Conservation (phyloP, 1,284 basidiomycete genomes). For the Microbotryum intermedium region DNA sequence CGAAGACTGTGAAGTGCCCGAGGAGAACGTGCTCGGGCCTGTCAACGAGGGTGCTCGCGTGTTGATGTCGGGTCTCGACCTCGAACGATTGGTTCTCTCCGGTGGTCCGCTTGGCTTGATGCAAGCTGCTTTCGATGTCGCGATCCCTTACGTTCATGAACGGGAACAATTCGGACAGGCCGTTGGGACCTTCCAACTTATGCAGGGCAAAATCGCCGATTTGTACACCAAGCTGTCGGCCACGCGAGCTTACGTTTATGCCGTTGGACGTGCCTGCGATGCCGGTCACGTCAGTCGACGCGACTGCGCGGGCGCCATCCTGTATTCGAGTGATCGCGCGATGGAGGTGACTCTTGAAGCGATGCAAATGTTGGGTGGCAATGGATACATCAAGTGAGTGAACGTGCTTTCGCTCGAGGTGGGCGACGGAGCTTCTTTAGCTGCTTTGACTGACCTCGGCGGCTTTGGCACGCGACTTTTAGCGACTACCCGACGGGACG, state of each 20-base stretch:
- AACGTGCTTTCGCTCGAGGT: background rate
- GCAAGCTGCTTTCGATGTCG: constrained; percentile 76
- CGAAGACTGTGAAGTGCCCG: constrained; percentile 78
- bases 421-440: background rate
- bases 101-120: constrained; percentile 76
- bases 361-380: constrained; percentile 85
- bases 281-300: constrained; percentile 67
- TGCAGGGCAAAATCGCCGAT: constrained; percentile 76
- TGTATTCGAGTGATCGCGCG: constrained; percentile 81
- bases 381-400: constrained; percentile 72
- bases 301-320: constrained; percentile 83
- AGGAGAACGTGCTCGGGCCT: constrained; percentile 74
- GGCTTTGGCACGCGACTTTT: constrained; percentile 43
- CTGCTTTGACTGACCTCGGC: background rate
- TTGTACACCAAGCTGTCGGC: constrained; percentile 94
- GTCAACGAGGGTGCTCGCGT: constrained; percentile 73
- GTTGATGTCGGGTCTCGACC: constrained; percentile 87
- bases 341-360: constrained; percentile 84
- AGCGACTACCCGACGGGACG: constrained; percentile 75
- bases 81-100: constrained; percentile 82
- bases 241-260: constrained; percentile 82
- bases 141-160: constrained; percentile 80
- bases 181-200: constrained; percentile 86
- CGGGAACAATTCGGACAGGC: constrained; percentile 80
- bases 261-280: constrained; percentile 82